phyloP scores from a whole-genome alignment of 331 rosid species.

The Acacia concinna region DNA sequence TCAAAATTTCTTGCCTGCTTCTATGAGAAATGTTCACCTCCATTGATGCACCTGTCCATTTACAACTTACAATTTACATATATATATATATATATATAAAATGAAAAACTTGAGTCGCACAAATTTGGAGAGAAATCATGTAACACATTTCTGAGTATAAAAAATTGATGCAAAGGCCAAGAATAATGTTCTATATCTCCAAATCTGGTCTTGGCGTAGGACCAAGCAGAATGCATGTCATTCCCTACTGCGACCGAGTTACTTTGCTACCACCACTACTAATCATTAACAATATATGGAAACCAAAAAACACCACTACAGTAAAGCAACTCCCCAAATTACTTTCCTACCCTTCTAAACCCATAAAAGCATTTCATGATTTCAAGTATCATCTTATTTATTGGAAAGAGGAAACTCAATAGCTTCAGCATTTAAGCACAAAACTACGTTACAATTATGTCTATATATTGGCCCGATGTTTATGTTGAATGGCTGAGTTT shows the following conservation, averaged over 20 bases:
- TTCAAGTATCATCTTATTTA: constrained; percentile 20
- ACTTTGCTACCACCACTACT: neutral
- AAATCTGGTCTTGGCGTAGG: neutral
- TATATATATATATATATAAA: neutral
- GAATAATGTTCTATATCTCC: no score
- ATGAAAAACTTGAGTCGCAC: neutral
- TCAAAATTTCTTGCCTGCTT: constrained; percentile 77
- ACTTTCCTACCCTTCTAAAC: neutral
- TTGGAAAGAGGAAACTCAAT: neutral
- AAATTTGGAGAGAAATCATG: constrained; percentile 17
- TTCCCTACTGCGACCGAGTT: neutral
- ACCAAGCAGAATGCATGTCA: neutral
- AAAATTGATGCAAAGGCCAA: neutral
- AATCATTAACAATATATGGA: neutral
- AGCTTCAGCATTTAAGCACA: constrained; percentile 16
- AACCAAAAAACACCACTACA: neutral
- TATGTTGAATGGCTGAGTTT: constrained; percentile 10
- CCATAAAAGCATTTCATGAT: neutral
- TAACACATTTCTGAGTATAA: neutral
- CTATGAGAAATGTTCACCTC: constrained; percentile 93
- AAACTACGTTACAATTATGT: neutral
- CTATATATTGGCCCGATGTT: neutral
- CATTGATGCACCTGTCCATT: constrained; percentile 70
- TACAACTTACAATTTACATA: neutral
- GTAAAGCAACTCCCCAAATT: neutral